Evolutionary conservation across 345 rosid species (phyloP).

Genomic region (Noccaea bulbosa): DNA sequence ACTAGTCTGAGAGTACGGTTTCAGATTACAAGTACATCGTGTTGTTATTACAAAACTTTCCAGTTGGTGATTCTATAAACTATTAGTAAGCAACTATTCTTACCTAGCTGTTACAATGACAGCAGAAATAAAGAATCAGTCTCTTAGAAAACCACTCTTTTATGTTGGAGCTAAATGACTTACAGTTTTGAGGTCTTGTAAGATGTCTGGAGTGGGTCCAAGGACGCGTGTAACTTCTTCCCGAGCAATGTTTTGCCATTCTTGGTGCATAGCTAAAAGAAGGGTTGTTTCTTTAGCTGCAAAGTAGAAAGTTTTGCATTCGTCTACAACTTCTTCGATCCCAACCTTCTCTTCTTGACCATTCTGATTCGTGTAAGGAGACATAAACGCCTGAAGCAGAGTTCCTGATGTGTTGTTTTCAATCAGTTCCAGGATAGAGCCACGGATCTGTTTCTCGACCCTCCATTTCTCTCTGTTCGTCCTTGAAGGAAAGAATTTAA

Average conservation of each 20-base stretch:
- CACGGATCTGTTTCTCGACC: slow-evolving; percentile 67
- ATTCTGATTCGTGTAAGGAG: slow-evolving; percentile 54
- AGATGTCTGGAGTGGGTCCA: slow-evolving; percentile 47
- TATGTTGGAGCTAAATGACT: slow-evolving; percentile 29
- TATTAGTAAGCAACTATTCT: too few relatives aligned
- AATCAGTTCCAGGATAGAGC: slow-evolving; percentile 58
- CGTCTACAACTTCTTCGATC: slow-evolving; percentile 74
- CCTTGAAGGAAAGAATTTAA: slow-evolving; percentile 75
- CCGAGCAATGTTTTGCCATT: slow-evolving; percentile 79
- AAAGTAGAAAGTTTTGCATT: slow-evolving; percentile 87
- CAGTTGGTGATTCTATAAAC: too few relatives aligned
- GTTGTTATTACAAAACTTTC: too few relatives aligned
- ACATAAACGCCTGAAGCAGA: slow-evolving; percentile 60
- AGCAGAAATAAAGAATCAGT: background rate
- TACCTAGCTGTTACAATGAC: too few relatives aligned
- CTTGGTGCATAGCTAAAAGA: slow-evolving; percentile 73
- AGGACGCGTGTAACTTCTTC: slow-evolving; percentile 62
- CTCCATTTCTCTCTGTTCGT: slow-evolving; percentile 81
- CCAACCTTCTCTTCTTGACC: slow-evolving; percentile 64
- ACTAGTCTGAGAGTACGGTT: too few relatives aligned
- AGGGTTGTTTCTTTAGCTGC: slow-evolving; percentile 91
- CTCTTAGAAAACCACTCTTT: slow-evolving; percentile 1
- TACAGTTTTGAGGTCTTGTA: slow-evolving; percentile 71
- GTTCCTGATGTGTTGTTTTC: slow-evolving; percentile 48
- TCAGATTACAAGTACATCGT: too few relatives aligned